Conservation (phyloP, 2,329 filamentous ascomycete genomes). For the Xylaria digitata region DNA sequence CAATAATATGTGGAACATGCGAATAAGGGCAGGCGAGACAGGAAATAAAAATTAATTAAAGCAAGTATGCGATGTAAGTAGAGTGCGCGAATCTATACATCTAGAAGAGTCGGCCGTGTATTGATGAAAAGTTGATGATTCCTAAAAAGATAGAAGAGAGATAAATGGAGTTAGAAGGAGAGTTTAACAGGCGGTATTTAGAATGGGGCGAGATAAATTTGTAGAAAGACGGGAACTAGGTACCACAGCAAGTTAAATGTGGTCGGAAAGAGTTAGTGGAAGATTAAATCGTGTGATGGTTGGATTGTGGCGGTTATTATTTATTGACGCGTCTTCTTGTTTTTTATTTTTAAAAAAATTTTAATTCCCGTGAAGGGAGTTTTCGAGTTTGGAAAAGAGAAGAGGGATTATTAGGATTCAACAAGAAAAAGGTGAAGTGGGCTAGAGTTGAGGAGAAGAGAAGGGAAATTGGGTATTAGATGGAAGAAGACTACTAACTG, state of each 20-base stretch:
- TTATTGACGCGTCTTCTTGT: slow-evolving; percentile 33
- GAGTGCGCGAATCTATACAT: slow-evolving; percentile 23
- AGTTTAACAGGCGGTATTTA: slow-evolving; percentile 45
- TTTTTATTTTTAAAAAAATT: neutral
- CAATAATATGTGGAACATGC: slow-evolving; percentile 20
- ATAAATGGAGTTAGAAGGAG: slow-evolving; percentile 21
- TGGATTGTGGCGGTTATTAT: slow-evolving; percentile 23
- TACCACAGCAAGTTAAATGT: slow-evolving; percentile 28
- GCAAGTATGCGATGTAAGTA: slow-evolving; percentile 12
- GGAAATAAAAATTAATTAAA: slow-evolving; percentile 2
- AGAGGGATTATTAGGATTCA: neutral
- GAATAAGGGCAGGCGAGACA: slow-evolving; percentile 12
- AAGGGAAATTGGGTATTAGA: slow-evolving; percentile 19
- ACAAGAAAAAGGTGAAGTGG: slow-evolving; percentile 3
- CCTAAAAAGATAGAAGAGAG: neutral
- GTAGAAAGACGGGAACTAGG: slow-evolving; percentile 10
- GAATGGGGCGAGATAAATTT: slow-evolving; percentile 30
- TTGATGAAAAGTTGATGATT: slow-evolving; percentile 22
- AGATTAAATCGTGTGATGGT: slow-evolving; percentile 25
- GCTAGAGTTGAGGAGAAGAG: slow-evolving; percentile 9
- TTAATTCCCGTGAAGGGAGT: slow-evolving; percentile 7
- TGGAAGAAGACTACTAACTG: neutral
- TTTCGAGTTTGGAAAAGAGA: neutral
- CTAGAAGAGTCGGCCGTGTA: slow-evolving; percentile 14
- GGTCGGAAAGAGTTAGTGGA: slow-evolving; percentile 25